These are phyloP conservation scores for Beauveria caledonica DNA, from an alignment of 2,329 filamentous ascomycete genomes.

Conservation along the genomic window DNA sequence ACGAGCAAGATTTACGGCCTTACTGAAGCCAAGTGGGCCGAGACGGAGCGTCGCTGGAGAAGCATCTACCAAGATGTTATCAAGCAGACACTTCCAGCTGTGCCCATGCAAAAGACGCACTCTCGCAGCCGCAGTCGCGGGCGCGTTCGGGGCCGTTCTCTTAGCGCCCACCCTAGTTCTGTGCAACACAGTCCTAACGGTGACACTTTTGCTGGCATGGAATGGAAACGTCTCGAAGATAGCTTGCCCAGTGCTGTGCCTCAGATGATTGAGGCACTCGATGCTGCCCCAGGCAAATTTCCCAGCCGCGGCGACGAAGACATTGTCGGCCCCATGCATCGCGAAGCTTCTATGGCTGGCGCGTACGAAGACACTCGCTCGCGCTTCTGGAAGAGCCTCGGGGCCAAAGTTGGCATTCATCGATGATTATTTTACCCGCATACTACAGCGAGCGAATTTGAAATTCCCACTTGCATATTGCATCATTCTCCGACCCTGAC, in stretches of 20 bases:
- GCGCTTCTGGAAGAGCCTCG: constrained; percentile 42
- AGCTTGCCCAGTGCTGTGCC: constrained; percentile 58
- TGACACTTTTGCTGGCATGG: constrained; percentile 33
- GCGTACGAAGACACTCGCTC: constrained; percentile 35
- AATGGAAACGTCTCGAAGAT: constrained; percentile 42
- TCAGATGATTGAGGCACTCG: constrained; percentile 57
- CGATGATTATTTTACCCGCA: constrained; percentile 9
- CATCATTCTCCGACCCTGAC: constrained; percentile 4
- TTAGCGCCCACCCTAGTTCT: constrained; percentile 34
- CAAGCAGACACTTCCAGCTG: constrained; percentile 35
- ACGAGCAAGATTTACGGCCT: constrained; percentile 83
- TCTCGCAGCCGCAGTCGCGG: constrained; percentile 33
- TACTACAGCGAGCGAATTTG: neutral
- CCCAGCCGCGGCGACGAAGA: constrained; percentile 82
- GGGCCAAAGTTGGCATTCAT: constrained; percentile 34
- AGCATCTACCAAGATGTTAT: constrained; percentile 58
- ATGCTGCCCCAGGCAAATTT: constrained; percentile 69
- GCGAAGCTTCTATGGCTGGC: constrained; percentile 45
- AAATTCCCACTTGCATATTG: neutral
- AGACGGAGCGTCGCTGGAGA: constrained; percentile 70
- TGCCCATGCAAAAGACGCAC: constrained; percentile 18
- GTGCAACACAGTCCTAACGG: constrained; percentile 25
- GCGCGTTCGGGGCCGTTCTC: constrained; percentile 29
- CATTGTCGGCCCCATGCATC: constrained; percentile 86
- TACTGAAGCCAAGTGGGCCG: constrained; percentile 83